Conservation (phyloP, 208 protist genomes). For the Endotrypanum monterogeii region DNA sequence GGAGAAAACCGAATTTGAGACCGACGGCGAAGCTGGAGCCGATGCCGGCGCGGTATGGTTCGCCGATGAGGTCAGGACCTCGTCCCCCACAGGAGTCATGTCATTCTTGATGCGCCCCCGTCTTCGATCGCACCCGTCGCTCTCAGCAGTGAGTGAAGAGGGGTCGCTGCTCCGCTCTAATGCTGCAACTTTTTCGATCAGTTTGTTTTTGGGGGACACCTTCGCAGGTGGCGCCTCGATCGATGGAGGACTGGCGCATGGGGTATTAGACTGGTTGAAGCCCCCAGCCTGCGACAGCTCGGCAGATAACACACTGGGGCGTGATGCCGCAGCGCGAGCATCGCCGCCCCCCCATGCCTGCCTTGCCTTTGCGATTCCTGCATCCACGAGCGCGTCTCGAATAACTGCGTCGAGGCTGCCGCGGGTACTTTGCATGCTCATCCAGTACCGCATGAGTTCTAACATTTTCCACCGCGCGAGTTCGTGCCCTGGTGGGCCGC, state of each 20-base stretch:
- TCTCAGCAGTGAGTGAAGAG: background rate
- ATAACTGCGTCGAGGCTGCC: slow-evolving; percentile 46
- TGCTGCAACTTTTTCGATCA: slow-evolving; percentile 9
- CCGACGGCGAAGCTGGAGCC: background rate
- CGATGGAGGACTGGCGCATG: slow-evolving; percentile 14
- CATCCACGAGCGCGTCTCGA: slow-evolving; percentile 34
- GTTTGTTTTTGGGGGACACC: slow-evolving; percentile 26
- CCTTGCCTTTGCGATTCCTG: slow-evolving; percentile 31
- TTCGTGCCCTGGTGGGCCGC: slow-evolving; percentile 32
- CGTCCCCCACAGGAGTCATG: background rate
- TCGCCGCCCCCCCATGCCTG: slow-evolving; percentile 30
- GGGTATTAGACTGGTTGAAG: background rate
- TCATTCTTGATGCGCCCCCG: background rate
- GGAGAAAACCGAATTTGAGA: background rate
- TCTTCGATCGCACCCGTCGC: background rate
- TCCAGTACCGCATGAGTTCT: slow-evolving; percentile 74
- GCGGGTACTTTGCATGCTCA: slow-evolving; percentile 44
- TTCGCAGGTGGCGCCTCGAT: slow-evolving; percentile 4
- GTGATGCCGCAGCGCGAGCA: background rate
- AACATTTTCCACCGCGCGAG: slow-evolving; percentile 56
- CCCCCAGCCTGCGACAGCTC: background rate
- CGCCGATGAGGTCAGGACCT: background rate
- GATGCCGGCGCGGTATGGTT: background rate
- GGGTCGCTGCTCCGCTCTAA: background rate
- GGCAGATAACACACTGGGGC: background rate